Percentiles rank a stretch among this genome's conserved stretches.
Evolutionary conservation across 2,329 filamentous ascomycete genomes (phyloP).

Genomic region (Lecanicillium sp.): DNA sequence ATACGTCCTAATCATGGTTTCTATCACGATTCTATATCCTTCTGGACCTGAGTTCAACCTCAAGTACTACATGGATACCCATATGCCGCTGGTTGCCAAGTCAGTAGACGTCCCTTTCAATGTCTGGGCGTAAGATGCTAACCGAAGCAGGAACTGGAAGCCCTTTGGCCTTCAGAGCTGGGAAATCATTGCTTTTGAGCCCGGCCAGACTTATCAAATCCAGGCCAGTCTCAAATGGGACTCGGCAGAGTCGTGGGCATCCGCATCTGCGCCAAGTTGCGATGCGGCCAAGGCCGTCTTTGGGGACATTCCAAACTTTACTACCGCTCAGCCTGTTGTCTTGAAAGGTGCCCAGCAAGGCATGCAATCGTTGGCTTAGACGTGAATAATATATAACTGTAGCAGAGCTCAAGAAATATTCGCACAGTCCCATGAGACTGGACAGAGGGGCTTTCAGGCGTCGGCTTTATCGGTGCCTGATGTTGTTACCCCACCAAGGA

Average conservation of each 20-base stretch:
- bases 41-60: slow-evolving; percentile 35
- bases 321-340: slow-evolving; percentile 6
- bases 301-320: slow-evolving; percentile 9
- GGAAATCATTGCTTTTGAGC: slow-evolving; percentile 14
- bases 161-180: slow-evolving; percentile 6
- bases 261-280: neutral
- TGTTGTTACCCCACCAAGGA: too few species aligned
- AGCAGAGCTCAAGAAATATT: too few species aligned
- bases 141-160: slow-evolving; percentile 5
- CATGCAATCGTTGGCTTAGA: too few species aligned
- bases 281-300: slow-evolving; percentile 5
- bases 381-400: too few species aligned
- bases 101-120: too few species aligned
- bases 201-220: slow-evolving; percentile 9
- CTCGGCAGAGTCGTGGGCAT: neutral
- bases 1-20: too few species aligned
- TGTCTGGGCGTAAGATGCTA: too few species aligned
- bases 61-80: slow-evolving; percentile 38
- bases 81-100: slow-evolving; percentile 36
- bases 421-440: too few species aligned
- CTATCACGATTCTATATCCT: slow-evolving; percentile 31
- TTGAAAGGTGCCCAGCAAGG: neutral
- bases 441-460: too few species aligned
- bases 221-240: slow-evolving; percentile 8
- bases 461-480: too few species aligned